phyloP scores from a whole-genome alignment of 352 stramenopile species.

The Pythium chondricola region DNA sequence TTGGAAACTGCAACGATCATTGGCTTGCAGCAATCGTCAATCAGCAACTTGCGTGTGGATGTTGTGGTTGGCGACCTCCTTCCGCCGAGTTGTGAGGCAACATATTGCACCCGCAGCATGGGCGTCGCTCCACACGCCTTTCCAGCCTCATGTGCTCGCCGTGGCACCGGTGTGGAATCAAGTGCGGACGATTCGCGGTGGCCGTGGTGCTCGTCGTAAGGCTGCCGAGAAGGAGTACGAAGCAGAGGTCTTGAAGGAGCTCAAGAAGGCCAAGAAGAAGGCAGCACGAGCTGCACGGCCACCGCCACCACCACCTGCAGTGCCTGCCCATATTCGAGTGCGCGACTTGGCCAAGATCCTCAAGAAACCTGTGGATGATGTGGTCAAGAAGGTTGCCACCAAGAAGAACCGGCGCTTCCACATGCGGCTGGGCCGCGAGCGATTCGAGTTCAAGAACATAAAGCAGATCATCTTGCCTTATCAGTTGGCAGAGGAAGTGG shows the following conservation, averaged over 20 bases:
- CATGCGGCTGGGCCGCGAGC: constrained; percentile 35
- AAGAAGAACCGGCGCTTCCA: constrained; percentile 55
- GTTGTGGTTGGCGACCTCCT: constrained; percentile 14
- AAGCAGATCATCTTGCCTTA: constrained; percentile 75
- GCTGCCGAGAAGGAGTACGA: constrained; percentile 9
- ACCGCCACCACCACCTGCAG: constrained; percentile 12
- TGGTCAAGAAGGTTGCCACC: constrained; percentile 53
- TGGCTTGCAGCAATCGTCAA: constrained; percentile 11
- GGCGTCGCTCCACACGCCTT: neutral
- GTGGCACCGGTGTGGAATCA: no score
- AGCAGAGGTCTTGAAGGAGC: constrained; percentile 3
- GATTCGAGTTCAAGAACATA: constrained; percentile 67
- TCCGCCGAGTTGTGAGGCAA: neutral
- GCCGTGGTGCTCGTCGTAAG: constrained; percentile 3
- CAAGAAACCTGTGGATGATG: constrained; percentile 55
- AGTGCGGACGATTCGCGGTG: constrained; percentile 12
- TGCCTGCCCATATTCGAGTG: constrained; percentile 58
- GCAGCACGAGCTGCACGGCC: neutral
- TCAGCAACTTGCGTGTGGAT: constrained; percentile 4
- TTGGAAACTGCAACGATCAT: constrained; percentile 5
- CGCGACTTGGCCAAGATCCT: constrained; percentile 71
- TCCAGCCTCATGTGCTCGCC: neutral
- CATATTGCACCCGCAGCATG: neutral
- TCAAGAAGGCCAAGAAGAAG: constrained; percentile 13
- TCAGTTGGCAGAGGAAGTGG: constrained; percentile 48